phyloP scores from a whole-genome alignment of 2,329 filamentous ascomycete species.

The Teratosphaeriaceae sp. region DNA sequence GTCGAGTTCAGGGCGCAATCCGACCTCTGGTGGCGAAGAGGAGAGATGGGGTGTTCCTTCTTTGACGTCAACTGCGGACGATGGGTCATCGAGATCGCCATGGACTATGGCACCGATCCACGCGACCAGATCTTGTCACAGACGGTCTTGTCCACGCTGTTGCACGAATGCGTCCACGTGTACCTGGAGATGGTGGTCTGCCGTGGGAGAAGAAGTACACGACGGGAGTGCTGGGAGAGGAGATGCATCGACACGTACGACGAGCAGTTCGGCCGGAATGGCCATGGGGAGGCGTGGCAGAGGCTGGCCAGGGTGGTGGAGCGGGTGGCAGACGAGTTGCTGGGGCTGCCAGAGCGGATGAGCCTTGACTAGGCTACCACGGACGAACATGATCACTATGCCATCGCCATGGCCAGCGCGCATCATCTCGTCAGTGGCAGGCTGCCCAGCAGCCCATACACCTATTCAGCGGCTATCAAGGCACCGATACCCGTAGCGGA shows the following conservation, averaged over 20 bases:
- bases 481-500: too few species aligned
- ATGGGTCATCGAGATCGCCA: not conserved
- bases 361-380: too few species aligned
- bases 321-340: not conserved
- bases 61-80: not conserved
- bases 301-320: not conserved
- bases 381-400: too few species aligned
- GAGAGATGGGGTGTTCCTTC: not conserved
- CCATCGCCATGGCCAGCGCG: too few species aligned
- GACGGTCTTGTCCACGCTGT: not conserved
- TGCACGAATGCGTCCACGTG: constrained; percentile 1
- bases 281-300: not conserved
- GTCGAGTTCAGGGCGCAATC: constrained; percentile 1
- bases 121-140: not conserved
- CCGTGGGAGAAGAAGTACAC: not conserved
- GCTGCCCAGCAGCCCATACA: too few species aligned
- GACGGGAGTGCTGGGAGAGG: not conserved
- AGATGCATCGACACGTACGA: too few species aligned
- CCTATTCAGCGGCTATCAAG: too few species aligned
- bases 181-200: not conserved
- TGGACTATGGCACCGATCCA: not conserved
- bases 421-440: too few species aligned
- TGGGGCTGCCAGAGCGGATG: not conserved
- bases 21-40: not conserved
- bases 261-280: not conserved